Evolutionary conservation across 2,329 filamentous ascomycete genomes (phyloP).

Genomic region (Zymoseptoria crescenta): DNA sequence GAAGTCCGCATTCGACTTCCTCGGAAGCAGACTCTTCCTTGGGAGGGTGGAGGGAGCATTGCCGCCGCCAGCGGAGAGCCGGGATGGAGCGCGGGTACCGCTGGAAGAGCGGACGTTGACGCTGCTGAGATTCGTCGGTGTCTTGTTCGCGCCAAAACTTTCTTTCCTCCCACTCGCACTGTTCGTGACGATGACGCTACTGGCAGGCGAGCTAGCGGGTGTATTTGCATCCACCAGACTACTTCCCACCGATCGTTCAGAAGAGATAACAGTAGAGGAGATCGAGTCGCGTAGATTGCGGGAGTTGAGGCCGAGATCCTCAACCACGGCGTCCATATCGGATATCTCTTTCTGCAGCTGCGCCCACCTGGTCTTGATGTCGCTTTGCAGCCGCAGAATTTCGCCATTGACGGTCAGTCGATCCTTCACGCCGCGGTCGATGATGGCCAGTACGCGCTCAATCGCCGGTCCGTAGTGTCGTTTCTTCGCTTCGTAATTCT

Average conservation of each 20-base stretch:
- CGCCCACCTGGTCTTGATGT: conserved; percentile 77
- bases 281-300: conserved; percentile 69
- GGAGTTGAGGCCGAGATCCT: conserved; percentile 49
- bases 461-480: conserved; percentile 90
- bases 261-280: conserved; percentile 73
- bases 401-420: conserved; percentile 95
- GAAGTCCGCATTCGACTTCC: conserved; percentile 12
- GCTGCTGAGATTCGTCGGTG: conserved; percentile 31
- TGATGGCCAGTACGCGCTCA: conserved; percentile 81
- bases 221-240: conserved; percentile 52
- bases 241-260: conserved; percentile 63
- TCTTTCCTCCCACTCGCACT: conserved; percentile 41
- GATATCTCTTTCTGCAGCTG: conserved; percentile 67
- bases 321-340: conserved; percentile 66
- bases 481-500: conserved; percentile 92
- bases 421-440: conserved; percentile 91
- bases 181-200: conserved; percentile 48
- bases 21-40: conserved; percentile 11
- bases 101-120: conserved; percentile 15
- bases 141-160: conserved; percentile 37
- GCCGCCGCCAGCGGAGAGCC: background rate
- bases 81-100: background rate
- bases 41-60: conserved; percentile 6
- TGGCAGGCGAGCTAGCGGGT: conserved; percentile 56
- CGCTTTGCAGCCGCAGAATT: conserved; percentile 75